Evolutionary conservation across 2,329 filamentous ascomycete genomes (phyloP), one percentile per base, ranked within the genome.

Genomic region (Zymoseptoria brevis): DNA sequence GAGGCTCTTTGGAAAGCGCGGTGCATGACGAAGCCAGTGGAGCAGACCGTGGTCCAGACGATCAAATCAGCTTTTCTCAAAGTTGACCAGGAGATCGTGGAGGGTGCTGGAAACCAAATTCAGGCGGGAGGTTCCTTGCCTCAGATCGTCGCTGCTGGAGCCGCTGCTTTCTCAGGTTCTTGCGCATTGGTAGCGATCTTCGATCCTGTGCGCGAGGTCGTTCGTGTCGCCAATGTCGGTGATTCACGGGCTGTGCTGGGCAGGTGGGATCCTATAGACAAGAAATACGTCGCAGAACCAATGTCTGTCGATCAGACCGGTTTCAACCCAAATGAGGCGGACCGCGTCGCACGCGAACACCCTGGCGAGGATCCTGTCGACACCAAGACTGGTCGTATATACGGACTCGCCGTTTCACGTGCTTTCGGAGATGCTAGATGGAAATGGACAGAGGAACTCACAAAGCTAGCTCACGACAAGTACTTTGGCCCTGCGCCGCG

Each of bases 371-470:
- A 89, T 71, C 74, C 79, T 8, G 77, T 85, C 9, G 70, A 77
- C 59, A 71, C 75, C 1, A 76, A 79, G 59, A 74, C 77, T 16
- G 86, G 86, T 0, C 80, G 87, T 0, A 72, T 88, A 0, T 76
- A 87, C 60, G 86, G 87, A 1, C 66, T 82, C 1, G 78, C 84
- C 49, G 79, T 87, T 1, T 84, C 85, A 0, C 79, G 87, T 4
- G 86, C 84, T 0, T 89, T 90, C 68, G 87, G 87, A 16, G 86
- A 89, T 68, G 78, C 81, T 55, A 78, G 81, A 59, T 88, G 84
- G 83, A 89, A 89, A 69, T 88, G 85, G 83, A 70, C 81, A 3
- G 68, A 79, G 13, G 75, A 79, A 2, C 71, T 82, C 5, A 75
- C 81, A 59, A 69, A 74, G 35, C 70, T 75, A 2, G 72, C 79